These are phyloP conservation scores for Ophiocordyceps australis DNA, from an alignment of 2,329 filamentous ascomycete species.

Conservation along the genomic window DNA sequence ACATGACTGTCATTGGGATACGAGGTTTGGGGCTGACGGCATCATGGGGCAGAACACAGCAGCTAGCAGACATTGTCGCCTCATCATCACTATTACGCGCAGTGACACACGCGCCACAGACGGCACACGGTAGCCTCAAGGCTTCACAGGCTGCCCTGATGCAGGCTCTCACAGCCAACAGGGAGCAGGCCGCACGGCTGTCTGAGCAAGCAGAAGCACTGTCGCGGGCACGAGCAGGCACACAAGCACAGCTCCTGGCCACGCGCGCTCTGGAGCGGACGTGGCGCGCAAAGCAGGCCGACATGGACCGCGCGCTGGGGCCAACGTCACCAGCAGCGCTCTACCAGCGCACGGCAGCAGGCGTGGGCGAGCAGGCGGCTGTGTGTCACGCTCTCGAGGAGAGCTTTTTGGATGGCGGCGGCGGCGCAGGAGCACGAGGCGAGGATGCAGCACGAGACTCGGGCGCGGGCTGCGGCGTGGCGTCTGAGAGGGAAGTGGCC, in stretches of 20 bases:
- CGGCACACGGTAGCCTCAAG: conserved; percentile 53
- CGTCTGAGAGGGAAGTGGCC: conserved; percentile 61
- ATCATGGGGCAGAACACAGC: conserved; percentile 42
- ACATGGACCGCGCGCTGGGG: conserved; percentile 71
- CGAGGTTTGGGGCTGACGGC: neutral
- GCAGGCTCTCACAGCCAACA: conserved; percentile 50
- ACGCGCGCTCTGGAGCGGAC: conserved; percentile 80
- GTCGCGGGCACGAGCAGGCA: conserved; percentile 43
- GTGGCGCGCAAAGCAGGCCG: conserved; percentile 74
- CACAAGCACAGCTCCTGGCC: conserved; percentile 66
- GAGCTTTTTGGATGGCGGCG: conserved; percentile 68
- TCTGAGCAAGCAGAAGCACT: conserved; percentile 39
- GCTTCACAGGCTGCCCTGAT: conserved; percentile 47
- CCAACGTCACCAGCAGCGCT: conserved; percentile 76
- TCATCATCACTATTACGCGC: conserved; percentile 50
- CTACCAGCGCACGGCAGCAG: conserved; percentile 63
- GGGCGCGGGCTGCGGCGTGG: too few species aligned
- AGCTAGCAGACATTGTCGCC: conserved; percentile 53
- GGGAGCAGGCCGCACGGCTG: conserved; percentile 47
- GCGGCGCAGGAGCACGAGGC: too few species aligned
- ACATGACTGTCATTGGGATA: too few species aligned
- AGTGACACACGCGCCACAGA: conserved; percentile 48
- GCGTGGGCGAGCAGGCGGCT: conserved; percentile 64
- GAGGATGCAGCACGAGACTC: conserved; percentile 11
- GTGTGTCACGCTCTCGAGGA: conserved; percentile 76